Percentiles rank a stretch among this genome's conserved stretches.
Conservation (phyloP, 352 stramenopile genomes). For the Thraustotheca clavata region DNA sequence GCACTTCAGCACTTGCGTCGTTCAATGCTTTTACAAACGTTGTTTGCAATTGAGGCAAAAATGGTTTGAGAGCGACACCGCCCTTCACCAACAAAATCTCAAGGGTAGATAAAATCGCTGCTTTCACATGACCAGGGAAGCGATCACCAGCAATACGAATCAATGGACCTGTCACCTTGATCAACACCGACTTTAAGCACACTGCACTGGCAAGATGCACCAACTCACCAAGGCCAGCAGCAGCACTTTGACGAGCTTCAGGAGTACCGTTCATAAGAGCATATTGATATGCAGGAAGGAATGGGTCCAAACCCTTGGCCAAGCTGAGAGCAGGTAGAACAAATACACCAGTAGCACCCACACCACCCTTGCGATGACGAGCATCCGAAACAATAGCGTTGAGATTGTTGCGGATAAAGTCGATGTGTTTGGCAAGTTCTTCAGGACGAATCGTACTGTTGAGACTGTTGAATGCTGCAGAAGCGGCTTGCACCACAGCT, state of each 20-base stretch:
- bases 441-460: slow-evolving; percentile 89
- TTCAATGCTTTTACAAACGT: slow-evolving; percentile 99
- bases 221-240: slow-evolving; percentile 94
- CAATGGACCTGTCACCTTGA: slow-evolving; percentile 95
- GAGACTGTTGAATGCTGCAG: slow-evolving; percentile 85
- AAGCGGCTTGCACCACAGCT: slow-evolving; percentile 84
- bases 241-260: slow-evolving; percentile 85
- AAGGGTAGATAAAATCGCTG: slow-evolving; percentile 96
- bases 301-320: slow-evolving; percentile 90
- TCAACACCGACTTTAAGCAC: slow-evolving; percentile 93
- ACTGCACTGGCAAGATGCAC: slow-evolving; percentile 86
- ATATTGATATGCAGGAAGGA: slow-evolving; percentile 97
- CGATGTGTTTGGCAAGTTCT: slow-evolving; percentile 90
- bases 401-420: slow-evolving; percentile 96
- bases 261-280: slow-evolving; percentile 94
- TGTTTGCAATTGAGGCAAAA: slow-evolving; percentile 99
- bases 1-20: slow-evolving; percentile 91
- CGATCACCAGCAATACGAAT: slow-evolving; percentile 99
- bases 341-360: slow-evolving; percentile 62
- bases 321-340: slow-evolving; percentile 72
- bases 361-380: slow-evolving; percentile 88
- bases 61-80: slow-evolving; percentile 95
- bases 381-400: slow-evolving; percentile 95
- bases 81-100: slow-evolving; percentile 96
- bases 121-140: slow-evolving; percentile 97